Conservation (phyloP, 2,329 filamentous ascomycete genomes). For the Corniculantispora saksenae region DNA sequence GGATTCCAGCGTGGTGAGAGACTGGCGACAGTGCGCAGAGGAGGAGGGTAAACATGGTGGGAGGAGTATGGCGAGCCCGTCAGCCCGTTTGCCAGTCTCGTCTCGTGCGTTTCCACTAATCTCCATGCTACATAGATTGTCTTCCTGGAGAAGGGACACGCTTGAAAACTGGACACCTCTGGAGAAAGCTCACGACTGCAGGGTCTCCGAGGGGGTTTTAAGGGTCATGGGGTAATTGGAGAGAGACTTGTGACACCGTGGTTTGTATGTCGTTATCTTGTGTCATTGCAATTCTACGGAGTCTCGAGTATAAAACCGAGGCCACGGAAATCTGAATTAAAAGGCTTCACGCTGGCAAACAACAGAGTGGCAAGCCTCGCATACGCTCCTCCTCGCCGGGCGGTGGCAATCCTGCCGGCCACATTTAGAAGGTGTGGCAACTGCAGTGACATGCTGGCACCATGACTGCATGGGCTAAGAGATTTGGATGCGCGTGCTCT, state of each 20-base stretch:
- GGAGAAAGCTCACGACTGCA: background rate
- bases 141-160: background rate
- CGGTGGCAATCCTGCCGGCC: too few species aligned
- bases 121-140: background rate
- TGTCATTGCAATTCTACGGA: too few species aligned
- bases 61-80: too few species aligned
- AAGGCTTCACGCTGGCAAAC: too few species aligned
- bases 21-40: too few species aligned
- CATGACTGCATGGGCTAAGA: background rate
- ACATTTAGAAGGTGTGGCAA: too few species aligned
- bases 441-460: background rate
- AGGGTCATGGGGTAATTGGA: background rate
- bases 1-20: background rate
- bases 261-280: background rate
- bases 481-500: slow-evolving; percentile 1
- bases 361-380: too few species aligned
- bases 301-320: background rate
- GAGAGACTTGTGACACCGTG: background rate
- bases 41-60: background rate
- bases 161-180: background rate
- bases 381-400: too few species aligned
- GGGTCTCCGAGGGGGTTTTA: background rate
- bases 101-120: background rate
- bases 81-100: too few species aligned
- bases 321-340: background rate